These are phyloP conservation scores for Neofusicoccum sp. DNA, from an alignment of 2,329 filamentous ascomycete species.

Conservation along the genomic window DNA sequence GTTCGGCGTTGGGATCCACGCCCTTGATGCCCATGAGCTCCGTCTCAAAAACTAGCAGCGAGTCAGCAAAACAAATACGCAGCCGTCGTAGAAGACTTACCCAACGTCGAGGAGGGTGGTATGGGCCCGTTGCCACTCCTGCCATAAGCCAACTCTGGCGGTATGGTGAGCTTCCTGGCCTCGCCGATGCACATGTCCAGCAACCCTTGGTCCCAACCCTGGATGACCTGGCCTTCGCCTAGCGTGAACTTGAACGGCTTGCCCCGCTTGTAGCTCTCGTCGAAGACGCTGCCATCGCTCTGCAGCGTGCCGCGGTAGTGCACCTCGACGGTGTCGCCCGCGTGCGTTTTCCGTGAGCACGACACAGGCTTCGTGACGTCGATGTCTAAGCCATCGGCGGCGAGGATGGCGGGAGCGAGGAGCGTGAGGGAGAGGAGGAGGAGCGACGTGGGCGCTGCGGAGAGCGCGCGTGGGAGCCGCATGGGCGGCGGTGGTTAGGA, in stretches of 20 bases:
- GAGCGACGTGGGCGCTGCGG: constrained; percentile 23
- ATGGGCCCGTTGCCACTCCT: constrained; percentile 78
- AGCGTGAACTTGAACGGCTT: constrained; percentile 76
- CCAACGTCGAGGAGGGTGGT: constrained; percentile 75
- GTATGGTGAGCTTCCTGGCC: constrained; percentile 87
- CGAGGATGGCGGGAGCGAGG: constrained; percentile 48
- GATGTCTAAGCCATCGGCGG: constrained; percentile 54
- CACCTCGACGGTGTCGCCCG: constrained; percentile 76
- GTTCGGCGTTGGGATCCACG: constrained; percentile 44
- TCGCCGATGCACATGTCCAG: constrained; percentile 96
- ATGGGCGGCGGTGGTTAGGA: constrained; percentile 10
- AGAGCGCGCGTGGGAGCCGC: constrained; percentile 15
- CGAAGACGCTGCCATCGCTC: constrained; percentile 58
- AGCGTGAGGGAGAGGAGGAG: constrained; percentile 46
- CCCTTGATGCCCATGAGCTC: constrained; percentile 82
- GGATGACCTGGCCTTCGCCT: constrained; percentile 84
- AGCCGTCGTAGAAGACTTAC: constrained; percentile 42
- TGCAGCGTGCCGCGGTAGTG: constrained; percentile 85
- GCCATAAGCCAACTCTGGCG: constrained; percentile 83
- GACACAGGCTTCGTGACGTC: constrained; percentile 71
- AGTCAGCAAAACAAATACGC: constrained; percentile 20
- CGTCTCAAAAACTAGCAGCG: constrained; percentile 78
- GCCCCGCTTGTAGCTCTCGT: constrained; percentile 69
- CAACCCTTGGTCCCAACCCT: constrained; percentile 92
- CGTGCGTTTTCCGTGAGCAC: constrained; percentile 70